These are phyloP conservation scores for Aspergillus sclerotioniger DNA, from an alignment of 495 filamentous ascomycete species.

Conservation along the genomic window DNA sequence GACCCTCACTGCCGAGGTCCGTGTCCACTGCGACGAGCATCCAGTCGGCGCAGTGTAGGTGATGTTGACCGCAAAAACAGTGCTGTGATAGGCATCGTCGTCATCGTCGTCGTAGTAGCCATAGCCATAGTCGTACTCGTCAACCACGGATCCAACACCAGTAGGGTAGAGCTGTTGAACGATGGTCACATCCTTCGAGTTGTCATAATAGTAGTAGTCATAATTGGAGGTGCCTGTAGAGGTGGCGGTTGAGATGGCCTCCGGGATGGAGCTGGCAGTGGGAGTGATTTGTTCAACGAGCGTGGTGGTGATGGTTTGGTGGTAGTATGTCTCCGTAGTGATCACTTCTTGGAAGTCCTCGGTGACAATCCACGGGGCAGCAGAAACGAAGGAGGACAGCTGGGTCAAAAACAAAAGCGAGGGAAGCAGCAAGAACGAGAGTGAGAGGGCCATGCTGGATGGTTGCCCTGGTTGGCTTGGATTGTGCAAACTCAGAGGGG, in stretches of 20 bases:
- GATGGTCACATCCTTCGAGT: conserved; percentile 26
- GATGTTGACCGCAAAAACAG: conserved; percentile 33
- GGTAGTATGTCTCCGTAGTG: conserved; percentile 11
- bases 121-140: conserved; percentile 14
- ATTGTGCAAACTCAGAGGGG: too few relatives aligned
- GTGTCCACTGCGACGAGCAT: conserved; percentile 34
- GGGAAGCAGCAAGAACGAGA: neutral
- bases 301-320: conserved; percentile 10
- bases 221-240: conserved; percentile 11
- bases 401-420: conserved; percentile 1
- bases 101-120: conserved; percentile 13
- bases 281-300: conserved; percentile 23
- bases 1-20: conserved; percentile 23
- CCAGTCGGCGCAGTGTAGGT: conserved; percentile 36
- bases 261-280: conserved; percentile 27
- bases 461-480: neutral
- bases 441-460: conserved; percentile 1
- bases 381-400: conserved; percentile 20
- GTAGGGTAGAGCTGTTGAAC: conserved; percentile 35
- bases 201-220: conserved; percentile 16
- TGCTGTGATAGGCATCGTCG: conserved; percentile 19
- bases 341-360: conserved; percentile 23
- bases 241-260: conserved; percentile 32
- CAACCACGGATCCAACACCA: conserved; percentile 19
- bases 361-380: conserved; percentile 35